Evolutionary conservation across 1,139 yeast species (phyloP).

Genomic region (Pichia sp.): DNA sequence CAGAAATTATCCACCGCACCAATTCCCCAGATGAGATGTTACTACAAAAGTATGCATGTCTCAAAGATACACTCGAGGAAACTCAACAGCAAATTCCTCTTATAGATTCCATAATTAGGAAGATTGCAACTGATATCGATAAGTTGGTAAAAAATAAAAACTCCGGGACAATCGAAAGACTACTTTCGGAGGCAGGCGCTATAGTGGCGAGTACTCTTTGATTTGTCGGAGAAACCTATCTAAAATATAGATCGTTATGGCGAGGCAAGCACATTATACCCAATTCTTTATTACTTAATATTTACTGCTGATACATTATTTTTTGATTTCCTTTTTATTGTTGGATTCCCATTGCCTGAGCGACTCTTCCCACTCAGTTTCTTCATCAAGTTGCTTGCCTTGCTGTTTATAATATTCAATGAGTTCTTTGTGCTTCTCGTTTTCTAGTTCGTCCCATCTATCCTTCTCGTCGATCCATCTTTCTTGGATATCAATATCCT

Average conservation of each 20-base stretch:
- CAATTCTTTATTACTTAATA: no score
- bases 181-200: no score
- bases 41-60: no score
- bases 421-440: conserved; percentile 36
- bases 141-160: no score
- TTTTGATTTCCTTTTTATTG: conserved; percentile 23
- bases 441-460: conserved; percentile 58
- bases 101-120: no score
- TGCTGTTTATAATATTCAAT: conserved; percentile 18
- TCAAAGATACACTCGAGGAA: no score
- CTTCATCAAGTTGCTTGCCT: conserved; percentile 36
- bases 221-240: not conserved
- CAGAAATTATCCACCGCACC: no score
- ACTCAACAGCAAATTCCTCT: no score
- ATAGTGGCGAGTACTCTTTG: no score
- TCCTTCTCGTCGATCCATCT: conserved; percentile 90
- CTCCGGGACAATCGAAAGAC: no score
- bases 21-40: no score
- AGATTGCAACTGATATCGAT: no score
- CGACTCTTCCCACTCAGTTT: conserved; percentile 67
- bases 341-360: conserved; percentile 55
- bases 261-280: not conserved
- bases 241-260: not conserved
- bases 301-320: conserved; percentile 8
- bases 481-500: conserved; percentile 74